Evolutionary conservation across 129 eudicot genomes (phyloP), one percentile per base, ranked within the genome.

Genomic region (Chrysanthemum lavandulifolium): DNA sequence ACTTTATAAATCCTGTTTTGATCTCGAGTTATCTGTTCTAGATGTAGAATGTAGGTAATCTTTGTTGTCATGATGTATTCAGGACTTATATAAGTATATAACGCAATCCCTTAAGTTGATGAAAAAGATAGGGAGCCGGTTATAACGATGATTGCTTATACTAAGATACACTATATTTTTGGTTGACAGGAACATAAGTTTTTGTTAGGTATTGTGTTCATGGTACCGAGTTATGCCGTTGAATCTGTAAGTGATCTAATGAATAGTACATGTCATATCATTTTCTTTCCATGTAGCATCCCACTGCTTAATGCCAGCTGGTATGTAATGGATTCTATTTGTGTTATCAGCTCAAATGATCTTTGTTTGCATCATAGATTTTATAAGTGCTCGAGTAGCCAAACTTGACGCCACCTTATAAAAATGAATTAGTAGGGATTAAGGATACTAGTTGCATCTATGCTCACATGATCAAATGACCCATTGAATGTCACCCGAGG

Each of bases 171-270:
- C 25, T 71, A 65, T 27, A n/a, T 70, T 29, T 63, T 55, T 49
- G 27, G 53, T 55, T 64, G 23, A 66, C 91, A 95, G 97, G 97
- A 95, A 84, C 97, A 95, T 78, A 95, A 88, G 91, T 95, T 95
- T 81, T 77, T 95, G 85, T 80, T 95, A 67, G 93, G 94, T 23
- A 93, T 95, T 73, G 75, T 95, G 68, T 68, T 95, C 82, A 95
- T 95, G 99, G 99, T 88, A 21, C 96, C 97, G 0, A 87, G 97
- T 71, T 95, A 95, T 88, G 84, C 96, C 13, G 90, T 90, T 73
- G 99, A 91, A 85, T 91, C 99, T 63, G 97, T 95, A 74, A 91
- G 99, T 81, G 18, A 43, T 79, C 16, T 59, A 59, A 96, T 81
- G 18, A 43, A 76, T 23, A 53, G 55, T 67, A 50, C 16, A 45